Percentiles rank a stretch among this genome's conserved stretches.
phyloP scores from a whole-genome alignment of 139 green algal genomes.

The Chlorella sp. region DNA sequence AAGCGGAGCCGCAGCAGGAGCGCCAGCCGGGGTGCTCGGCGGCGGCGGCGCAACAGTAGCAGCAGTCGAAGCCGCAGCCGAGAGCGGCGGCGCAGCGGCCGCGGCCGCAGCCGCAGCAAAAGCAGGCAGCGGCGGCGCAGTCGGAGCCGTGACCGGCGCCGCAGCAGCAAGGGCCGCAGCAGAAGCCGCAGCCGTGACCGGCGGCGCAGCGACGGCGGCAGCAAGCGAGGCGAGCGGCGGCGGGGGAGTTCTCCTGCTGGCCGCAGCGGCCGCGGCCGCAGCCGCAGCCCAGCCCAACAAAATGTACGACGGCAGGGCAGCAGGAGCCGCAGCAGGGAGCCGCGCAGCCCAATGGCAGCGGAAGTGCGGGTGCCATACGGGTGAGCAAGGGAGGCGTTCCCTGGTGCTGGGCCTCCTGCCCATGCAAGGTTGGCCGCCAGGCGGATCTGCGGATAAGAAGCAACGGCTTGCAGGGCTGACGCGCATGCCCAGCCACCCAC shows the following conservation, averaged over 20 bases:
- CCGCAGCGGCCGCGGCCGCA: neutral
- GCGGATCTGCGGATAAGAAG: no score
- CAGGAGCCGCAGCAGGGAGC: slow-evolving; percentile 1
- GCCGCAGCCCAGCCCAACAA: neutral
- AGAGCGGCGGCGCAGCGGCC: slow-evolving; percentile 9
- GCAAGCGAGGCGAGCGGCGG: neutral
- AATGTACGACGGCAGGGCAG: neutral
- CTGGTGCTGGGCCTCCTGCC: neutral
- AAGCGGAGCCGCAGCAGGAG: neutral
- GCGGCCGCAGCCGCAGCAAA: neutral
- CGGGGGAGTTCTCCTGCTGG: neutral
- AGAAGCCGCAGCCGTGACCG: neutral
- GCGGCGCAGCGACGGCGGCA: neutral
- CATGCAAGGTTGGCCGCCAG: neutral
- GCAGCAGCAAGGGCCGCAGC: neutral
- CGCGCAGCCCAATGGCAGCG: neutral
- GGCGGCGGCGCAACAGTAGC: no score
- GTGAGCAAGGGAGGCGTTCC: neutral
- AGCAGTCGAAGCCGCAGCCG: neutral
- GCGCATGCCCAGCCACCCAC: no score
- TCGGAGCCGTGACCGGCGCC: neutral
- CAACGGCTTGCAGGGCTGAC: no score
- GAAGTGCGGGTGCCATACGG: neutral
- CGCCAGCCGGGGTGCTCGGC: no score
- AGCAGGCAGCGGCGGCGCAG: neutral